Percentiles rank a stretch among this genome's conserved stretches.
Conservation (phyloP, 176 grass and related monocot genomes). For the Zea mays region DNA sequence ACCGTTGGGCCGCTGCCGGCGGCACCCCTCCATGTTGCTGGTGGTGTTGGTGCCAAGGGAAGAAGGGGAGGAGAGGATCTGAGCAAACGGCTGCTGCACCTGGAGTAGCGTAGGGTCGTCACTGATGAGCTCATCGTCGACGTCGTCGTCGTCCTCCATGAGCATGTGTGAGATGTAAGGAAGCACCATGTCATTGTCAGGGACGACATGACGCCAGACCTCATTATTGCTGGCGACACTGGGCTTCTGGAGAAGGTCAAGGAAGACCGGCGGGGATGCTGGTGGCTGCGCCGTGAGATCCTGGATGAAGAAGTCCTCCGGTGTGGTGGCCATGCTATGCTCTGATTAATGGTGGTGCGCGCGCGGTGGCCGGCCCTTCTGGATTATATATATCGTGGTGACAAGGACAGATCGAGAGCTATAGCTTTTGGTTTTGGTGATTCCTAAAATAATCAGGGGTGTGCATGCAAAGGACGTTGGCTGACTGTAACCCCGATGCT, state of each 20-base stretch:
- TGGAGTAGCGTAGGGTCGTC: slow-evolving; percentile 39
- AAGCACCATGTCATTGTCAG: slow-evolving; percentile 20
- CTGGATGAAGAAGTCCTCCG: background rate
- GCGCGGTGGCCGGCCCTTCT: no score
- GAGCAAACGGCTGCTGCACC: slow-evolving; percentile 34
- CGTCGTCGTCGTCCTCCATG: slow-evolving; percentile 50
- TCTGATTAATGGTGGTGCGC: background rate
- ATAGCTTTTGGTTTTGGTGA: no score
- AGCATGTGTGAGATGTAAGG: slow-evolving; percentile 29
- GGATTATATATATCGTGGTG: background rate
- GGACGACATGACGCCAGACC: background rate
- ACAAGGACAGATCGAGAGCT: background rate
- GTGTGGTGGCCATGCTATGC: background rate
- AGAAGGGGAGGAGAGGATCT: slow-evolving; percentile 28
- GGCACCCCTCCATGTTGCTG: no score
- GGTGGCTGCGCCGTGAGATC: background rate
- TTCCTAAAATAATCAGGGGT: no score
- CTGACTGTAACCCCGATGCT: background rate
- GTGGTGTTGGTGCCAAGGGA: background rate
- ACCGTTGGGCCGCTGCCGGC: no score
- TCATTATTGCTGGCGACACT: no score
- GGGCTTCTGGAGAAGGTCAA: background rate
- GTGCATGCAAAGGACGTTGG: background rate
- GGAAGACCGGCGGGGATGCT: background rate
- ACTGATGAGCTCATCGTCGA: slow-evolving; percentile 33